Evolutionary conservation across 495 filamentous ascomycete species (phyloP), one percentile per base, ranked within the genome.

Genomic region (Podospora pseudoanserina): DNA sequence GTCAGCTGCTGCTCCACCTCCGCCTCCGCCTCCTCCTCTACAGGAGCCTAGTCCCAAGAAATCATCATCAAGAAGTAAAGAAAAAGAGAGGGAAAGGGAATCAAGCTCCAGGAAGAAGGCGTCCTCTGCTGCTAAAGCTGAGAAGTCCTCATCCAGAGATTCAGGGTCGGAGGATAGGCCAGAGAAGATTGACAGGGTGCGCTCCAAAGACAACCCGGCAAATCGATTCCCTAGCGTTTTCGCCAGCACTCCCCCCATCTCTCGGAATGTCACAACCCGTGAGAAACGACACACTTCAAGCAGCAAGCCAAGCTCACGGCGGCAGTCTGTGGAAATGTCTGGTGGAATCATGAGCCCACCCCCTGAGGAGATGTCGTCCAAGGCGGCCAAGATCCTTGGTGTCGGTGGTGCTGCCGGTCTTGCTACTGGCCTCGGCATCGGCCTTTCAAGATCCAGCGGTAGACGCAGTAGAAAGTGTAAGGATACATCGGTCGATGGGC

Each of bases 351-450:
- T 75, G 30, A 85, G 80, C 18, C 83, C 84, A 4, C 85, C 84
- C 0, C 82, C 83, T 1, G 79, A 84, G 44, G 79, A 79, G 18
- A 83, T 86, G 76, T 78, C 79, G 3, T 73, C 80, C 5, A 87
- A 86, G 71, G 85, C 85, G n/a, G 84, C 84, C 49, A 85, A 79
- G 70, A 68, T 86, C 57, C 75, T 86, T 13, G 85, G 84, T 30
- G 76, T 86, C 26, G 78, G 79, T 30, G 67, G 26, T n/a, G 57
- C 57, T 53, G 65, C 67, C 30, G 65, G 59, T 13, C 13, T 59
- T 13, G 67, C 63, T 30, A n/a, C 39, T 39, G 67, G 64, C 18
- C 66, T 66, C 9, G 71, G 65, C 2, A 20, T 68, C 1, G 71
- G 71, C 4, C 58, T 71, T 26, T 68, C 75, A 72, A 80, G 73